Conservation (phyloP, 305 asterid species). For the Solanum hybrid region DNA sequence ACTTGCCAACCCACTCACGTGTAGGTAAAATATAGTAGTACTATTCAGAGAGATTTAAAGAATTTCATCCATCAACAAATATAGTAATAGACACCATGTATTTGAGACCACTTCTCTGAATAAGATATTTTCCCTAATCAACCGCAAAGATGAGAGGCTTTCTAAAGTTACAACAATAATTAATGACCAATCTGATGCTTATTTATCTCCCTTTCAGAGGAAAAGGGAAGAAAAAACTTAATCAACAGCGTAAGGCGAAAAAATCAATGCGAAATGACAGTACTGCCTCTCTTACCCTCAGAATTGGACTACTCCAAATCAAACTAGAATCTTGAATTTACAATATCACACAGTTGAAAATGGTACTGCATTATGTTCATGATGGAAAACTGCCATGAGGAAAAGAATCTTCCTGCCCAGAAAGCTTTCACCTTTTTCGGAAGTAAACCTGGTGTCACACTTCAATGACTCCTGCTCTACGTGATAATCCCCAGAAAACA, state of each 20-base stretch:
- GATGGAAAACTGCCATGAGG: not conserved
- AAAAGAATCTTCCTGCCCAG: conserved; percentile 3
- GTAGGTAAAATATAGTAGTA: not conserved
- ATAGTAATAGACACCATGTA: not conserved
- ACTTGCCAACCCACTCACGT: not conserved
- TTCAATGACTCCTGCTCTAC: not conserved
- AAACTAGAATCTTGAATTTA: conserved; percentile 3
- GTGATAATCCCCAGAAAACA: not conserved
- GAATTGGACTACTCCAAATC: conserved; percentile 8
- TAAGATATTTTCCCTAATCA: not conserved
- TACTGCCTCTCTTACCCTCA: conserved; percentile 4
- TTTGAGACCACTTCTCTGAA: not conserved
- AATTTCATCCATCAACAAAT: not conserved
- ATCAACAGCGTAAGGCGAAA: not conserved
- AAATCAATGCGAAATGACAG: not conserved
- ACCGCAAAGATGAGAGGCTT: conserved; percentile 1
- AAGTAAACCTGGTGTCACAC: not conserved
- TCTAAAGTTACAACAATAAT: conserved; percentile 6
- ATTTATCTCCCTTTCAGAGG: not conserved
- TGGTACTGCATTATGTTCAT: not conserved
- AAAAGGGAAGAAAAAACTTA: not conserved
- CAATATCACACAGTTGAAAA: conserved; percentile 5
- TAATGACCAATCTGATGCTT: conserved; percentile 2
- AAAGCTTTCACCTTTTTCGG: not conserved
- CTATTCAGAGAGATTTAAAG: not conserved